Conservation (phyloP, 2,329 filamentous ascomycete genomes). For the Pseudocercospora pini-densiflorae region DNA sequence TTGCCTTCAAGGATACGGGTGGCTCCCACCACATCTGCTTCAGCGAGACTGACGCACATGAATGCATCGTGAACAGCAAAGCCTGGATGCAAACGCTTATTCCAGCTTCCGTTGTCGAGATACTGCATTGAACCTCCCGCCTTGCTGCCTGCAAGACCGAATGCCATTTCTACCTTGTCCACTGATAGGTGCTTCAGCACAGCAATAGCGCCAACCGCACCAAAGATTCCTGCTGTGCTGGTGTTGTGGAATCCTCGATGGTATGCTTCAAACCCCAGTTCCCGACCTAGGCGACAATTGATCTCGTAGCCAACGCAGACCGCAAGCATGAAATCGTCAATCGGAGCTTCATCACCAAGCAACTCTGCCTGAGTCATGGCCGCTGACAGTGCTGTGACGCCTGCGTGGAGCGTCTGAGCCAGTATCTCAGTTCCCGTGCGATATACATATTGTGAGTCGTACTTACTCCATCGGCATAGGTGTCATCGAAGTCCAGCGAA, state of each 20-base stretch:
- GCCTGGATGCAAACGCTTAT: slow-evolving; percentile 46
- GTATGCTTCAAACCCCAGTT: slow-evolving; percentile 42
- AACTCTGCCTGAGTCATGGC: slow-evolving; percentile 42
- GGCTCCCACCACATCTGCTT: slow-evolving; percentile 41
- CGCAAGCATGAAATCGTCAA: slow-evolving; percentile 38
- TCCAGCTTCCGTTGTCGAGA: slow-evolving; percentile 46
- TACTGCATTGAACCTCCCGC: slow-evolving; percentile 47
- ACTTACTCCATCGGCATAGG: slow-evolving; percentile 43
- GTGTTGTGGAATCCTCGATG: slow-evolving; percentile 47
- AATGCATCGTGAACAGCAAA: slow-evolving; percentile 48
- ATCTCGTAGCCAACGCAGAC: slow-evolving; percentile 43
- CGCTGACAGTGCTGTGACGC: slow-evolving; percentile 47
- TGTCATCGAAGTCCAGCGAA: slow-evolving; percentile 53
- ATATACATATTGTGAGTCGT: background rate
- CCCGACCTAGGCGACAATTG: slow-evolving; percentile 41
- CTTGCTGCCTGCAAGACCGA: slow-evolving; percentile 44
- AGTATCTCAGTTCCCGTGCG: background rate
- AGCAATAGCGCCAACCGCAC: slow-evolving; percentile 41
- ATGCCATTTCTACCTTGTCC: slow-evolving; percentile 39
- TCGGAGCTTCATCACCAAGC: slow-evolving; percentile 23
- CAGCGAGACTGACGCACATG: slow-evolving; percentile 42
- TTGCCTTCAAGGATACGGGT: slow-evolving; percentile 36
- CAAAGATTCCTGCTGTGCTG: slow-evolving; percentile 44
- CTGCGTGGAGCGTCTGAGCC: slow-evolving; percentile 45
- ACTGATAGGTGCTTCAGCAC: slow-evolving; percentile 36